phyloP scores from a whole-genome alignment of 2,329 filamentous ascomycete genomes.

The Pochonia chlamydosporia region DNA sequence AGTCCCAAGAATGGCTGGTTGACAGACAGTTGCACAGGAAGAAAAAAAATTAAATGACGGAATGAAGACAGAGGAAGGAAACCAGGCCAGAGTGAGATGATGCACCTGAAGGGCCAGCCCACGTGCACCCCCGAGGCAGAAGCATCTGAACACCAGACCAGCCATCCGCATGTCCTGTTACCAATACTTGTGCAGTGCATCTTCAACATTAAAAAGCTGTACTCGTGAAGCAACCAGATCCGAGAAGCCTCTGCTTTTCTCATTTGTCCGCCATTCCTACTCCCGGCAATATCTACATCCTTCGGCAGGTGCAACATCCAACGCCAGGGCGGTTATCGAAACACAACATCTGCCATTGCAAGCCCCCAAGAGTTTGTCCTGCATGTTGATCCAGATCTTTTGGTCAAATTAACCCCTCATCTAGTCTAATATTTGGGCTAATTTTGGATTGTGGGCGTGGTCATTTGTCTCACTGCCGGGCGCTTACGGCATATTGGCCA shows the following conservation, averaged over 20 bases:
- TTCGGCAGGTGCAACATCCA: neutral
- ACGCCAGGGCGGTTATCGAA: slow-evolving; percentile 4
- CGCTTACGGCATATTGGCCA: slow-evolving; percentile 10
- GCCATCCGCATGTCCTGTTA: no score
- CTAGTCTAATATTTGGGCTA: slow-evolving; percentile 10
- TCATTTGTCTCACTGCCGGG: slow-evolving; percentile 4
- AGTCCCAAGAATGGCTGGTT: no score
- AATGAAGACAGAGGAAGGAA: no score
- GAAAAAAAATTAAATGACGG: no score
- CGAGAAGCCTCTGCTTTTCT: neutral
- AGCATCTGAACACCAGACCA: neutral
- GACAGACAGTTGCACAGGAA: no score
- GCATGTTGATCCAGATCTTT: neutral
- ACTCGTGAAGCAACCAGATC: no score
- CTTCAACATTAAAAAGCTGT: no score
- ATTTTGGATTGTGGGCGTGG: slow-evolving; percentile 9
- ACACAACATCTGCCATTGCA: neutral
- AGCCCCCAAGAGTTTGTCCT: no score
- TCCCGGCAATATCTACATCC: no score
- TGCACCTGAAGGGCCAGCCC: no score
- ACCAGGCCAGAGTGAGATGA: no score
- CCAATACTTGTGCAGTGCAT: no score
- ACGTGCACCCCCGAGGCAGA: neutral
- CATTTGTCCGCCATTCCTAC: neutral
- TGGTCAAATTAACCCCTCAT: slow-evolving; percentile 12